Evolutionary conservation across 805 yeast species (phyloP).

Genomic region (Cyberlindnera xylosilytica): DNA sequence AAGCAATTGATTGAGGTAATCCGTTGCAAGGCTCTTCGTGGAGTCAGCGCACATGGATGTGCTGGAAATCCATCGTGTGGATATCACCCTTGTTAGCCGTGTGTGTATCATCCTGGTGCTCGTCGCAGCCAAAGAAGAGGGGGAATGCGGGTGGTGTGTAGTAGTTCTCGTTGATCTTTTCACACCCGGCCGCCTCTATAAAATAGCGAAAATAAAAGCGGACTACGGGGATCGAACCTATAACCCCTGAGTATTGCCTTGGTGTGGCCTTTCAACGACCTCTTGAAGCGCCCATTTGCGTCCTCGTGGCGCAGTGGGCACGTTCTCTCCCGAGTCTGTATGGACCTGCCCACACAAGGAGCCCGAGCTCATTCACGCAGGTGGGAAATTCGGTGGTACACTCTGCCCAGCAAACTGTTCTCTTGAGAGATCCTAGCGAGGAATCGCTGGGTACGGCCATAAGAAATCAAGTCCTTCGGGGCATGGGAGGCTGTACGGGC

Average conservation of each 20-base stretch:
- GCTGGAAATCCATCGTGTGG: no score
- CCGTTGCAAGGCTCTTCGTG: no score
- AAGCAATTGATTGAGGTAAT: no score
- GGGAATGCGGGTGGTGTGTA: not conserved
- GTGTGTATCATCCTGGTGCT: no score
- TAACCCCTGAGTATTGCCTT: not conserved
- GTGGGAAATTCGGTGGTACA: conserved; percentile 68
- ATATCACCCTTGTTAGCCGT: no score
- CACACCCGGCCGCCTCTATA: no score
- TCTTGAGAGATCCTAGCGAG: conserved; percentile 61
- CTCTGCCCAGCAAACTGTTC: conserved; percentile 42
- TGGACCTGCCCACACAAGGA: conserved; percentile 30
- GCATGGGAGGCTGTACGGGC: conserved; percentile 57
- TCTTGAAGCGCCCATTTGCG: conserved; percentile 4
- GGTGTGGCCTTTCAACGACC: not conserved
- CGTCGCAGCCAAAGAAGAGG: no score
- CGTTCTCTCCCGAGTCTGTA: conserved; percentile 27
- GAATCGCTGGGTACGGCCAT: conserved; percentile 57
- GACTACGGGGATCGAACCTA: conserved; percentile 7
- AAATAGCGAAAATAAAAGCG: not conserved
- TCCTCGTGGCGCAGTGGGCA: conserved; percentile 24
- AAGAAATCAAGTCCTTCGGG: conserved; percentile 36
- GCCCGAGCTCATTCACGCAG: conserved; percentile 17
- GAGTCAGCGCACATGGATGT: no score
- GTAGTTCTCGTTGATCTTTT: no score